phyloP scores from a whole-genome alignment of 2,329 filamentous ascomycete species.

The Samsoniella hepiali region DNA sequence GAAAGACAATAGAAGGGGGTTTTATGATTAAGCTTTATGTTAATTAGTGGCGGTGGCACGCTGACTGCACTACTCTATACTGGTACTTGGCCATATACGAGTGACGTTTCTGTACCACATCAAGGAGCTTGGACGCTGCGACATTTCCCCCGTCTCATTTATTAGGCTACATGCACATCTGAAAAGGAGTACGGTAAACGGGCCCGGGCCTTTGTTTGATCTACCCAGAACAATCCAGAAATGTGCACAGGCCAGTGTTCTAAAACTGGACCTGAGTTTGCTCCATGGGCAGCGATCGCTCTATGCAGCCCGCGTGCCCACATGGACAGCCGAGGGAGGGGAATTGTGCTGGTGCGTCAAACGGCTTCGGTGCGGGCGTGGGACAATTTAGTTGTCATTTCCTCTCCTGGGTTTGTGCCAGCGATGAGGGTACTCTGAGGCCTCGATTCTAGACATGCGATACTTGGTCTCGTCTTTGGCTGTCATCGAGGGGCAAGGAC shows the following conservation, averaged over 20 bases:
- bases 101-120: neutral
- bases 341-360: neutral
- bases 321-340: neutral
- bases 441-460: too few relatives aligned
- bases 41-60: too few relatives aligned
- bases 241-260: neutral
- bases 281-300: conserved; percentile 2
- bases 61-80: too few relatives aligned
- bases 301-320: conserved; percentile 6
- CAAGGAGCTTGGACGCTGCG: neutral
- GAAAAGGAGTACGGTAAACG: neutral
- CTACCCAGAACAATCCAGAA: neutral
- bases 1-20: too few relatives aligned
- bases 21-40: too few relatives aligned
- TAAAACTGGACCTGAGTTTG: neutral
- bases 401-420: neutral
- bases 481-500: neutral
- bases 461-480: too few relatives aligned
- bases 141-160: neutral
- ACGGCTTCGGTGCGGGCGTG: too few relatives aligned
- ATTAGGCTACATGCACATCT: neutral
- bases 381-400: neutral
- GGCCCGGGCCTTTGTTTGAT: conserved; percentile 2
- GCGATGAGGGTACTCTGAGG: too few relatives aligned
- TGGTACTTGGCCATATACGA: neutral